Evolutionary conservation across 2,329 filamentous ascomycete genomes (phyloP).

Genomic region (Akanthomyces uredinophilus): DNA sequence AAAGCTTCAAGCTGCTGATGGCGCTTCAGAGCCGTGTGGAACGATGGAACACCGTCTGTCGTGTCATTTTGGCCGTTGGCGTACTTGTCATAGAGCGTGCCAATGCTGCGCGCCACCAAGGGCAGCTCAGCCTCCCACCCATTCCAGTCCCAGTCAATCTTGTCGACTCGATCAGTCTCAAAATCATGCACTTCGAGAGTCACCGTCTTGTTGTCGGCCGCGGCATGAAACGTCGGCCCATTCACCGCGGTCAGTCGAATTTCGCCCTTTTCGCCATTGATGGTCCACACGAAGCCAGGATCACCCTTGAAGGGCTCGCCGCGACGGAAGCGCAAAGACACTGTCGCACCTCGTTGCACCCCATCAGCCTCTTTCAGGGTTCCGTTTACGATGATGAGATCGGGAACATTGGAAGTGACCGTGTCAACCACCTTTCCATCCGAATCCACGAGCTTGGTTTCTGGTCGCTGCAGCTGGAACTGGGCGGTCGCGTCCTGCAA

Average conservation of each 20-base stretch:
- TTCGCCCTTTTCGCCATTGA: slow-evolving; percentile 49
- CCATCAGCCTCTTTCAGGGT: slow-evolving; percentile 26
- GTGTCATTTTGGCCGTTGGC: slow-evolving; percentile 25
- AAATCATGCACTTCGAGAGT: slow-evolving; percentile 48
- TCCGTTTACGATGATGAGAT: slow-evolving; percentile 35
- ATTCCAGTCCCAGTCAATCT: slow-evolving; percentile 7
- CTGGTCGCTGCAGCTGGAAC: slow-evolving; percentile 41
- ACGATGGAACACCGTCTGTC: slow-evolving; percentile 26
- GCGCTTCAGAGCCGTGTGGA: slow-evolving; percentile 39
- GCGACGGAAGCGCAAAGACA: slow-evolving; percentile 41
- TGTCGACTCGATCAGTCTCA: slow-evolving; percentile 32
- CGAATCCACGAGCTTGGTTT: slow-evolving; percentile 31
- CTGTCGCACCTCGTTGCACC: slow-evolving; percentile 30
- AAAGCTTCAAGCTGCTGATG: slow-evolving; percentile 41
- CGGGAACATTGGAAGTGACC: slow-evolving; percentile 38
- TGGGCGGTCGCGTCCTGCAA: slow-evolving; percentile 33
- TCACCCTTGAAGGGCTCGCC: slow-evolving; percentile 45
- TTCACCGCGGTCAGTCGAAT: slow-evolving; percentile 33
- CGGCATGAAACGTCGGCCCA: slow-evolving; percentile 26
- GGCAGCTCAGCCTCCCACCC: slow-evolving; percentile 22
- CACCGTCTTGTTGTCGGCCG: slow-evolving; percentile 33
- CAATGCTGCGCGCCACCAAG: slow-evolving; percentile 43
- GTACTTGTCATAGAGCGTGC: slow-evolving; percentile 51
- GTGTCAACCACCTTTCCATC: slow-evolving; percentile 28
- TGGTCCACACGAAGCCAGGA: slow-evolving; percentile 42